A percentile compares a stretch with the other conserved stretches of the same genome.
Conservation (phyloP, 73 alveolate species). For the Paramecium octaurelia region DNA sequence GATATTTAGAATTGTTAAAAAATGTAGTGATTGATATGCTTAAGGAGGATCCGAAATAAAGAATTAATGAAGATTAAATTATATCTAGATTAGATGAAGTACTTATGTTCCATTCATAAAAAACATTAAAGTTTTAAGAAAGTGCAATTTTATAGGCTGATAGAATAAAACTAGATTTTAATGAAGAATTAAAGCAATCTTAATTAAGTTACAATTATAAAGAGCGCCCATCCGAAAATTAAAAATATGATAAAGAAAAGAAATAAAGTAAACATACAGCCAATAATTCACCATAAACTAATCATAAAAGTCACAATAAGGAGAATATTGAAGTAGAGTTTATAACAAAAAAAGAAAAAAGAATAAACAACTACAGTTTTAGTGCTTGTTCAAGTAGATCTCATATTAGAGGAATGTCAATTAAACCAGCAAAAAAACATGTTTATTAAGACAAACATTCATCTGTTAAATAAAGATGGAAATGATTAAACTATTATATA, state of each 20-base stretch:
- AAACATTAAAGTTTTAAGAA: not conserved
- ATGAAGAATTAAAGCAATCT: not conserved
- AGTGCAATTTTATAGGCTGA: not conserved
- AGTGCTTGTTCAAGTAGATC: conserved; percentile 21
- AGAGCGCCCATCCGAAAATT: not conserved
- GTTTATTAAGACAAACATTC: not conserved
- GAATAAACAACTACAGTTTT: not conserved
- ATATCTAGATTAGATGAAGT: not conserved
- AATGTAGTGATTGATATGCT: not conserved
- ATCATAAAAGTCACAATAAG: not conserved
- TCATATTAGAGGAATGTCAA: not conserved
- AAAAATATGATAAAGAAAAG: not conserved
- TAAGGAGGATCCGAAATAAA: not conserved
- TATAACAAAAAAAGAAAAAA: not conserved
- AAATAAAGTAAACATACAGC: not conserved
- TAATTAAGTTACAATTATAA: not conserved
- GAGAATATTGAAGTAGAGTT: conserved; percentile 1
- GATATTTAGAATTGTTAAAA: not conserved
- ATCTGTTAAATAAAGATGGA: not conserved
- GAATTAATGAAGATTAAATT: not conserved
- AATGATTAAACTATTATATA: not conserved
- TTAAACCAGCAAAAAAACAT: not conserved
- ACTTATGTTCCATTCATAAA: not conserved
- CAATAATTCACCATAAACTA: not conserved
- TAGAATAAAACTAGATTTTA: not conserved